Evolutionary conservation across 108 stramenopile species (phyloP).

Genomic region (Pseudonitzschia pungens): DNA sequence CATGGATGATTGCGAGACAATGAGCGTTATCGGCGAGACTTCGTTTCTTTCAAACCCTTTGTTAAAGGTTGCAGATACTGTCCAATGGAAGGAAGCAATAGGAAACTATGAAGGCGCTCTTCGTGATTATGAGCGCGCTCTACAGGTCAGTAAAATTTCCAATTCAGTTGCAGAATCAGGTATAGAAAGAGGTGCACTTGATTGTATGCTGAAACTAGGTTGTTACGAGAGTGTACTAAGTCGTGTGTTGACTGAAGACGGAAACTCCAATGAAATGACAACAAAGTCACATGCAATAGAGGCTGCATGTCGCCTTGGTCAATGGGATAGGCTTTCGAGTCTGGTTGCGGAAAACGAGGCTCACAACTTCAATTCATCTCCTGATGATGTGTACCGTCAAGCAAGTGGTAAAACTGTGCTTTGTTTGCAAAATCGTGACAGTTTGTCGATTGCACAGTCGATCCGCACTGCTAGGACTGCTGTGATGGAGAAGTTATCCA

Average conservation of each 20-base stretch:
- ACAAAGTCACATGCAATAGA: constrained; percentile 60
- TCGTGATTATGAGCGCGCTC: constrained; percentile 78
- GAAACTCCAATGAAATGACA: constrained; percentile 19
- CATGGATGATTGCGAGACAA: constrained; percentile 78
- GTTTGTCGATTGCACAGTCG: constrained; percentile 23
- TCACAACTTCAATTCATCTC: neutral
- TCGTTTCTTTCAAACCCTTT: constrained; percentile 28
- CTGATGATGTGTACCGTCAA: constrained; percentile 45
- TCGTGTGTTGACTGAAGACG: constrained; percentile 48
- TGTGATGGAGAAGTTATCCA: constrained; percentile 65
- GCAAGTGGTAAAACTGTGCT: constrained; percentile 65
- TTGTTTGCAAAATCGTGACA: constrained; percentile 40
- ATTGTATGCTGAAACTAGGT: constrained; percentile 76
- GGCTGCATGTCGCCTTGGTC: constrained; percentile 86
- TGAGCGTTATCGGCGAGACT: constrained; percentile 56
- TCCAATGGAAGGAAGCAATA: constrained; percentile 62
- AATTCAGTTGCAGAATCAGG: constrained; percentile 9
- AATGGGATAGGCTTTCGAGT: constrained; percentile 65
- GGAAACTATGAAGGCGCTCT: constrained; percentile 76
- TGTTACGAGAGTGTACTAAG: constrained; percentile 84
- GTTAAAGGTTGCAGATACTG: constrained; percentile 39
- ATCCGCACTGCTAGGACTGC: constrained; percentile 55
- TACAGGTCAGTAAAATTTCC: constrained; percentile 30
- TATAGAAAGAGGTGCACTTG: constrained; percentile 59
- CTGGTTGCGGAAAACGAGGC: constrained; percentile 19